Percentiles rank a stretch among this genome's conserved stretches.
Conservation (phyloP, 2,329 filamentous ascomycete genomes). For the Teratosphaeria pseudoeucalypti region DNA sequence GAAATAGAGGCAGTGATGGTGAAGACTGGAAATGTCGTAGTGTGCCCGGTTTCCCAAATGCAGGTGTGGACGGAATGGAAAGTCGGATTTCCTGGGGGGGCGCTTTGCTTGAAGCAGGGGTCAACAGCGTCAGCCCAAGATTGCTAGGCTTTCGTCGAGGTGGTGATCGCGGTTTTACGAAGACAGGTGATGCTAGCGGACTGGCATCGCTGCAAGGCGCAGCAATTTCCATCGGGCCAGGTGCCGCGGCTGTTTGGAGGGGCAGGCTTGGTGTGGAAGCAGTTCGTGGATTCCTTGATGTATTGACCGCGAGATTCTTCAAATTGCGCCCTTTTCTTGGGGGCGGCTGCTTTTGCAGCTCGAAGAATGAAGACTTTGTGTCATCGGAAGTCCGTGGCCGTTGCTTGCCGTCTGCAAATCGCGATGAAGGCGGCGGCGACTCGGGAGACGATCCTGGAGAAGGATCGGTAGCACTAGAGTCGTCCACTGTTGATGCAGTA, state of each 20-base stretch:
- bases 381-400: slow-evolving; percentile 39
- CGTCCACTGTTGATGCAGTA: slow-evolving; percentile 84
- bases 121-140: slow-evolving; percentile 63
- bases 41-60: slow-evolving; percentile 37
- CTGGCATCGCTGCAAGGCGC: slow-evolving; percentile 44
- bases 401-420: slow-evolving; percentile 50
- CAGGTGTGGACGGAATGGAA: slow-evolving; percentile 49
- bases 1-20: slow-evolving; percentile 47
- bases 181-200: slow-evolving; percentile 57
- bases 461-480: slow-evolving; percentile 77
- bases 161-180: slow-evolving; percentile 70
- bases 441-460: slow-evolving; percentile 89
- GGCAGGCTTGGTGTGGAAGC: slow-evolving; percentile 41
- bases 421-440: slow-evolving; percentile 64
- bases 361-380: slow-evolving; percentile 45
- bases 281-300: slow-evolving; percentile 40
- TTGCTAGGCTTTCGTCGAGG: slow-evolving; percentile 62
- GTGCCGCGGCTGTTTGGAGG: slow-evolving; percentile 41
- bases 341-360: slow-evolving; percentile 37
- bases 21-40: slow-evolving; percentile 54
- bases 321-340: slow-evolving; percentile 63
- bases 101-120: slow-evolving; percentile 48
- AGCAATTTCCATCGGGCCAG: slow-evolving; percentile 50
- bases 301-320: slow-evolving; percentile 73
- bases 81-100: slow-evolving; percentile 48